A percentile compares a stretch with the other conserved stretches of the same genome.
Conservation (phyloP, 1,139 yeast genomes). For the Saccharomyces hybrid region DNA sequence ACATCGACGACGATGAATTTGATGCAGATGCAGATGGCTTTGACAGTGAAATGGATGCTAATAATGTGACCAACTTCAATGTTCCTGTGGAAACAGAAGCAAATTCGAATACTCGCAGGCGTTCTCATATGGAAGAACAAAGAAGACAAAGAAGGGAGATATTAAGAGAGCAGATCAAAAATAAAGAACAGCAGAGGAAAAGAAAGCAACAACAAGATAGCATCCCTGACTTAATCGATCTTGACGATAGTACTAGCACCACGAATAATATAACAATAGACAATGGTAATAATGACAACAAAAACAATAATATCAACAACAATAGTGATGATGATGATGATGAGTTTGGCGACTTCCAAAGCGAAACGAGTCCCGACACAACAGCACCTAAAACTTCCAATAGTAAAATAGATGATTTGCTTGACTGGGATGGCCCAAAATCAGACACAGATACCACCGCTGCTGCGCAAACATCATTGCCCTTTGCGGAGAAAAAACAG, state of each 20-base stretch:
- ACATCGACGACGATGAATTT: slow-evolving; percentile 11
- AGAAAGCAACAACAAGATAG: slow-evolving; percentile 14
- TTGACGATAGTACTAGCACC: slow-evolving; percentile 11
- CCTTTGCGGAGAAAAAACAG: not conserved
- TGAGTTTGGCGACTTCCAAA: slow-evolving; percentile 34
- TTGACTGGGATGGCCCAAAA: not conserved
- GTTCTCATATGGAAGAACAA: slow-evolving; percentile 28
- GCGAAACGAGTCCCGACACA: slow-evolving; percentile 15
- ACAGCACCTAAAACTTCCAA: not conserved
- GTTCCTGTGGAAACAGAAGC: slow-evolving; percentile 3
- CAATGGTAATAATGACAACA: not conserved
- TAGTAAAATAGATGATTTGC: not conserved
- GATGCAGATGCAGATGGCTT: slow-evolving; percentile 17
- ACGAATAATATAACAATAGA: not conserved
- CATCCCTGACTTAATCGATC: slow-evolving; percentile 21
- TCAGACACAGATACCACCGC: not conserved
- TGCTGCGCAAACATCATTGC: not conserved
- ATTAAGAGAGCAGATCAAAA: slow-evolving; percentile 29
- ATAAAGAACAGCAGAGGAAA: slow-evolving; percentile 29
- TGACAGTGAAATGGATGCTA: slow-evolving; percentile 15
- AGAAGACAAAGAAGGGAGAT: slow-evolving; percentile 33
- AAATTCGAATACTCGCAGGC: slow-evolving; percentile 14
- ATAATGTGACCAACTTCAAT: slow-evolving; percentile 3
- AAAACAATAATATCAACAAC: not conserved
- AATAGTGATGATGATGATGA: slow-evolving; percentile 25